Conservation (phyloP, 345 rosid species). For the Brassica rapa region DNA sequence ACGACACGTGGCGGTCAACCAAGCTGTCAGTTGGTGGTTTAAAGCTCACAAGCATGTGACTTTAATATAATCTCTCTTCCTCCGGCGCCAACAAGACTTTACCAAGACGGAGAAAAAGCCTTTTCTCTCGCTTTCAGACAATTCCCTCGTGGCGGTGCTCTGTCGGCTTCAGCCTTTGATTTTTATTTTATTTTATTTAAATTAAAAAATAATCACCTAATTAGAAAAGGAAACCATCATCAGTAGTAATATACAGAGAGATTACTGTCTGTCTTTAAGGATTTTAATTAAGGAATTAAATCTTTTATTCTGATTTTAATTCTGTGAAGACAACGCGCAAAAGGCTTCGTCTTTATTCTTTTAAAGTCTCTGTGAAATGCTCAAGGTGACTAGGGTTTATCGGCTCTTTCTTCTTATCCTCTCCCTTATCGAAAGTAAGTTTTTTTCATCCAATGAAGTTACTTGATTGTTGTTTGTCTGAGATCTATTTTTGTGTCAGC, state of each 20-base stretch:
- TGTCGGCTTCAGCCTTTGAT: conserved; percentile 33
- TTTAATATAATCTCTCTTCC: conserved; percentile 23
- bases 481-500: conserved; percentile 25
- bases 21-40: conserved; percentile 29
- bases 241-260: not conserved
- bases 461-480: not conserved
- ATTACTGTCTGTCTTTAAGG: not conserved
- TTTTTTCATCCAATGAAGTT: not conserved
- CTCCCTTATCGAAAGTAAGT: conserved; percentile 37
- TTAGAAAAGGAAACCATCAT: not conserved
- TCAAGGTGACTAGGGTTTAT: conserved; percentile 47
- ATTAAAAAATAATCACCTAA: not conserved
- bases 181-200: not conserved
- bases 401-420: conserved; percentile 19
- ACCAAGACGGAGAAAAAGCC: conserved; percentile 3
- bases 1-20: conserved; percentile 32
- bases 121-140: conserved; percentile 7
- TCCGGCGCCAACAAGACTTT: conserved; percentile 29
- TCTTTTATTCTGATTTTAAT: conserved; percentile 8
- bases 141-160: conserved; percentile 36
- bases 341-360: conserved; percentile 22
- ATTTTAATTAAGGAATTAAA: conserved; percentile 20
- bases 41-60: conserved; percentile 37
- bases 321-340: conserved; percentile 20
- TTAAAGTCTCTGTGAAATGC: conserved; percentile 38